Evolutionary conservation across 2,329 filamentous ascomycete genomes (phyloP).

Genomic region (Hawksworthiomyces lignivorus): DNA sequence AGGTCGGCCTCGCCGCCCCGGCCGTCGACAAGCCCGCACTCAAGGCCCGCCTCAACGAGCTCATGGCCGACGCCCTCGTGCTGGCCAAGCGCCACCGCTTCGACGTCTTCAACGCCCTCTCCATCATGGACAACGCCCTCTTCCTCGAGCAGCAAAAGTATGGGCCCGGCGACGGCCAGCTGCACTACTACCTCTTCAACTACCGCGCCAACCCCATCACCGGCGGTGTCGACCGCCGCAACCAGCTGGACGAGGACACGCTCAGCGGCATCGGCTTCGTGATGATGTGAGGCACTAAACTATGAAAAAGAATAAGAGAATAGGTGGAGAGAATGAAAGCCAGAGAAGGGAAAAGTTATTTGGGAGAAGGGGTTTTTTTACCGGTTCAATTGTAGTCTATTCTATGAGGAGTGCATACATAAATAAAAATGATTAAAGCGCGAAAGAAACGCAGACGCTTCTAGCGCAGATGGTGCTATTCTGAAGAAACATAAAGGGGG

Average conservation of each 20-base stretch:
- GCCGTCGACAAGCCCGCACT: slow-evolving; percentile 50
- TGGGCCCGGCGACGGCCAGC: slow-evolving; percentile 83
- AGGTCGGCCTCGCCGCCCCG: slow-evolving; percentile 59
- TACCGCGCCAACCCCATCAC: slow-evolving; percentile 81
- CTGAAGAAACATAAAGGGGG: neutral
- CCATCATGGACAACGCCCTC: slow-evolving; percentile 84
- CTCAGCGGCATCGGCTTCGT: slow-evolving; percentile 87
- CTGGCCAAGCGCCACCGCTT: slow-evolving; percentile 77
- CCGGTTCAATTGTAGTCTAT: too few species aligned
- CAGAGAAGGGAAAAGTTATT: neutral
- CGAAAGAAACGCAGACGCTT: neutral
- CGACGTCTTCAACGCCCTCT: slow-evolving; percentile 95
- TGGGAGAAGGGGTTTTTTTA: too few species aligned
- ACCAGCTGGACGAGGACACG: slow-evolving; percentile 66
- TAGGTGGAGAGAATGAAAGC: neutral
- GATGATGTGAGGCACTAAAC: slow-evolving; percentile 38
- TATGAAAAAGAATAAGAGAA: neutral
- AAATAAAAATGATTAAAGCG: neutral
- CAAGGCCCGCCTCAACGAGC: slow-evolving; percentile 69
- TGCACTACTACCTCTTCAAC: slow-evolving; percentile 98
- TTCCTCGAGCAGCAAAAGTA: slow-evolving; percentile 95
- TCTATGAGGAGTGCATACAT: too few species aligned
- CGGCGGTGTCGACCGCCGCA: slow-evolving; percentile 75
- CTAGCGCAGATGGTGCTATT: too few species aligned
- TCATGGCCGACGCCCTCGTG: slow-evolving; percentile 81